Conservation (phyloP, 352 stramenopile species). For the Phytophthora sp. region DNA sequence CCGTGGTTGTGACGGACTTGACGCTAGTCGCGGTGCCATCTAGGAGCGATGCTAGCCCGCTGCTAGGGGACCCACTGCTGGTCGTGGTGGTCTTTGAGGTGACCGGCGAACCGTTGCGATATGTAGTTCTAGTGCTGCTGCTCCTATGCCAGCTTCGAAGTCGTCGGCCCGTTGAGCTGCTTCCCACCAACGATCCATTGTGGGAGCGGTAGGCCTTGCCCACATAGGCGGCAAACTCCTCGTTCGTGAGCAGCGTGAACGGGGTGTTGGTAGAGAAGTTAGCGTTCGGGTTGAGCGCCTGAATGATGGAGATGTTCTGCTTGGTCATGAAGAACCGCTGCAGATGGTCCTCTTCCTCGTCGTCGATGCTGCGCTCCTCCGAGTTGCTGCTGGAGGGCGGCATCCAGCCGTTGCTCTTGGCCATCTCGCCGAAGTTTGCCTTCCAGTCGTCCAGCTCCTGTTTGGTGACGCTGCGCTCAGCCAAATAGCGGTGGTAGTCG, state of each 20-base stretch:
- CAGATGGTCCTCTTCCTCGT: slow-evolving; percentile 45
- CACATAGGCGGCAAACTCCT: slow-evolving; percentile 56
- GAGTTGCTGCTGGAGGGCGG: slow-evolving; percentile 19
- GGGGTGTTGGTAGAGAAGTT: slow-evolving; percentile 57
- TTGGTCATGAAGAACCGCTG: slow-evolving; percentile 62
- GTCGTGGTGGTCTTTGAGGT: slow-evolving; percentile 18
- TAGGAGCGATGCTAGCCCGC: slow-evolving; percentile 3
- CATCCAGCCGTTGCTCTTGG: slow-evolving; percentile 40
- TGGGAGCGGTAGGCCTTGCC: slow-evolving; percentile 25
- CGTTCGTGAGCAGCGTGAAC: slow-evolving; percentile 60
- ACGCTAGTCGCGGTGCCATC: slow-evolving; percentile 8
- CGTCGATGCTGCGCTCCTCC: slow-evolving; percentile 34
- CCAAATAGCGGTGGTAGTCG: slow-evolving; percentile 48
- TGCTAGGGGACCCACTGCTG: slow-evolving; percentile 12
- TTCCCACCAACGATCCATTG: slow-evolving; percentile 16
- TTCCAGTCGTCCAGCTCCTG: slow-evolving; percentile 43
- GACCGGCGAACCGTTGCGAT: slow-evolving; percentile 13
- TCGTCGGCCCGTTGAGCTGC: slow-evolving; percentile 12
- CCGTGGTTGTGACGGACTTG: slow-evolving; percentile 23
- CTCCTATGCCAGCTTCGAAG: slow-evolving; percentile 31
- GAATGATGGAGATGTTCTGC: slow-evolving; percentile 36
- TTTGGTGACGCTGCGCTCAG: slow-evolving; percentile 31
- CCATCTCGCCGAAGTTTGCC: slow-evolving; percentile 31
- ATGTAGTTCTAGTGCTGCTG: slow-evolving; percentile 29
- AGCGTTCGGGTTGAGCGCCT: slow-evolving; percentile 47